These are phyloP conservation scores for Fusarium sp. DNA, from an alignment of 2,329 filamentous ascomycete genomes.

Conservation along the genomic window DNA sequence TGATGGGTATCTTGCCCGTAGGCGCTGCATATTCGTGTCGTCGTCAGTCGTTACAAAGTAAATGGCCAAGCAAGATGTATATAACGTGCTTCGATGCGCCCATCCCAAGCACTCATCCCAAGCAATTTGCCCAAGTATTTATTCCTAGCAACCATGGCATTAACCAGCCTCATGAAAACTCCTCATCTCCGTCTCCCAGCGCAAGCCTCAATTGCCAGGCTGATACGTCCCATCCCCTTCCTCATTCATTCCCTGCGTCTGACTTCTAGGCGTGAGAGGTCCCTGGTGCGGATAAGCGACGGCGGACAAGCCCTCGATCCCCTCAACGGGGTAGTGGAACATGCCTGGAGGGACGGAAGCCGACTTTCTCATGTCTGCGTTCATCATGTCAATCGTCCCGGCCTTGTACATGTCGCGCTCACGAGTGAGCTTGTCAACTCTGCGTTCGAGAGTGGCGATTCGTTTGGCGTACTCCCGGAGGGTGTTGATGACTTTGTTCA, in stretches of 20 bases:
- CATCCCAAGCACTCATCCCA: not conserved
- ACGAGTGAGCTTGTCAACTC: not conserved
- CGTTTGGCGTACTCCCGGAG: not conserved
- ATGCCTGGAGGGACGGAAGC: not conserved
- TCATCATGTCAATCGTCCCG: not conserved
- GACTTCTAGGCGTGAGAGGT: constrained; percentile 12
- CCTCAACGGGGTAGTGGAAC: not conserved
- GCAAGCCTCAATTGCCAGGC: not conserved
- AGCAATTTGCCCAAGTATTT: not conserved
- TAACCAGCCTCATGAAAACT: not conserved
- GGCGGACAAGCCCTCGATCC: not conserved
- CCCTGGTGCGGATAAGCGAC: not conserved
- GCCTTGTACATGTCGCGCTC: not conserved
- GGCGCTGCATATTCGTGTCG: not conserved
- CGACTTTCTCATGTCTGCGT: not conserved
- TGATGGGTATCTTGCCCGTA: not conserved
- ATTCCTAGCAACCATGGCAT: not conserved
- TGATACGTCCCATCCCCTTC: not conserved
- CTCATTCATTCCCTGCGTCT: not conserved
- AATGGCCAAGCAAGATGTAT: not conserved
- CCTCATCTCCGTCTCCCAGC: not conserved
- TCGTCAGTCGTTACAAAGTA: constrained; percentile 9
- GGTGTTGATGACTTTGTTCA: not conserved
- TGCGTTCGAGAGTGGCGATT: not conserved
- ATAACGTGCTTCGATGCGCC: not conserved